These are phyloP conservation scores for Coniochaeta prunicola DNA, from an alignment of 2,329 filamentous ascomycete genomes.

Conservation along the genomic window DNA sequence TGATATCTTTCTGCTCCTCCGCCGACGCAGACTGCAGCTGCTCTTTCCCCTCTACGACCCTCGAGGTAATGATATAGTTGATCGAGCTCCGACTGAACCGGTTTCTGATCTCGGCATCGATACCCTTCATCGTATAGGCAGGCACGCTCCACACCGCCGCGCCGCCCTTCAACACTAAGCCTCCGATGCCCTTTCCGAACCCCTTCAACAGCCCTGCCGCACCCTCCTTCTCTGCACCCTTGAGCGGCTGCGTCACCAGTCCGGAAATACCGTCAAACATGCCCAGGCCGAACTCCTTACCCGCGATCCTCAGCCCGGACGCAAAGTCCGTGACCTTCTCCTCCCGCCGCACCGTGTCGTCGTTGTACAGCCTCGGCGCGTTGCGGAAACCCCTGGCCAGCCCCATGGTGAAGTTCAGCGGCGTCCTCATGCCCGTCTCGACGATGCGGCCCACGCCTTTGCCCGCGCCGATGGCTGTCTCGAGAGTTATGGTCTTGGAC, in stretches of 20 bases:
- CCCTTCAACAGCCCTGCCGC: slow-evolving; percentile 64
- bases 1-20: slow-evolving; percentile 56
- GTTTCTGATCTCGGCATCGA: slow-evolving; percentile 70
- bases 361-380: slow-evolving; percentile 76
- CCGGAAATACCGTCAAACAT: slow-evolving; percentile 78
- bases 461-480: slow-evolving; percentile 57
- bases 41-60: slow-evolving; percentile 67
- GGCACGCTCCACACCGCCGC: slow-evolving; percentile 68
- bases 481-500: slow-evolving; percentile 28
- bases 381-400: slow-evolving; percentile 85
- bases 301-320: slow-evolving; percentile 69
- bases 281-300: slow-evolving; percentile 70
- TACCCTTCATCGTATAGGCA: slow-evolving; percentile 75
- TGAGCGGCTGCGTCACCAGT: slow-evolving; percentile 68
- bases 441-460: slow-evolving; percentile 67
- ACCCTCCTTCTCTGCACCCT: slow-evolving; percentile 44
- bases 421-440: slow-evolving; percentile 67
- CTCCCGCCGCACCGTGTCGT: slow-evolving; percentile 69
- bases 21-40: slow-evolving; percentile 48
- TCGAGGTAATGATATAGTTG: slow-evolving; percentile 72
- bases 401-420: slow-evolving; percentile 78
- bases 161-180: slow-evolving; percentile 73
- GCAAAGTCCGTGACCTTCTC: slow-evolving; percentile 73
- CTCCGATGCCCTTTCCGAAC: slow-evolving; percentile 76
- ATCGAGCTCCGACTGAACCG: slow-evolving; percentile 62